Evolutionary conservation across 2,329 filamentous ascomycete genomes (phyloP).

Genomic region (Colletotrichum sojae): DNA sequence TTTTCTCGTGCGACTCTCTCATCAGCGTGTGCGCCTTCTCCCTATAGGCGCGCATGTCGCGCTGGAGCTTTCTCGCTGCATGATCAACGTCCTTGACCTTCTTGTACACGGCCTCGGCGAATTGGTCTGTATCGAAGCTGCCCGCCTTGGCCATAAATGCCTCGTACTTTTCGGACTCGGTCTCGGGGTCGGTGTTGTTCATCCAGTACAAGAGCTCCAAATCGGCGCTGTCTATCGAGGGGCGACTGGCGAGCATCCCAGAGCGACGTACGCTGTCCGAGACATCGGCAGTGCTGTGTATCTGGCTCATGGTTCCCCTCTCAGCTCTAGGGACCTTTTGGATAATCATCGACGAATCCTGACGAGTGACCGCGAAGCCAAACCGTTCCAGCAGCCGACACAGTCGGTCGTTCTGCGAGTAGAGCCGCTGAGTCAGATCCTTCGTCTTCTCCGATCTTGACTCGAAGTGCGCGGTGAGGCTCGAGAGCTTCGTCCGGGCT

Average conservation of each 20-base stretch:
- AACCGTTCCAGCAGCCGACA: slow-evolving; percentile 86
- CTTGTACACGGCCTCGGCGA: slow-evolving; percentile 88
- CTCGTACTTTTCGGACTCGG: slow-evolving; percentile 81
- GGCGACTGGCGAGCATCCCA: slow-evolving; percentile 66
- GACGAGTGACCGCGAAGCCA: slow-evolving; percentile 84
- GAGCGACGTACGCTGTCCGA: slow-evolving; percentile 71
- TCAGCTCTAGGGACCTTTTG: slow-evolving; percentile 78
- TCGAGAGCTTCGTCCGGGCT: slow-evolving; percentile 66
- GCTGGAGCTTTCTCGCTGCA: slow-evolving; percentile 92
- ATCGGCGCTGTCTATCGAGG: slow-evolving; percentile 74
- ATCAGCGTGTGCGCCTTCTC: slow-evolving; percentile 87
- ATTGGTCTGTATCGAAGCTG: slow-evolving; percentile 86
- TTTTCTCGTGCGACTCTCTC: slow-evolving; percentile 93
- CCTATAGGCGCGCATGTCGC: slow-evolving; percentile 87
- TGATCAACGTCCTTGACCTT: slow-evolving; percentile 95
- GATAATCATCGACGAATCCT: slow-evolving; percentile 80
- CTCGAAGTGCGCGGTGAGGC: slow-evolving; percentile 72
- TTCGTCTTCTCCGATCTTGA: slow-evolving; percentile 81
- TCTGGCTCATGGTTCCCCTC: slow-evolving; percentile 58
- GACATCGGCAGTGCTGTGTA: slow-evolving; percentile 70
- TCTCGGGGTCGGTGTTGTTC: slow-evolving; percentile 73
- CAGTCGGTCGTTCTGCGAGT: slow-evolving; percentile 87
- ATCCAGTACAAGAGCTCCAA: slow-evolving; percentile 88
- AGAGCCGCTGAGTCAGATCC: slow-evolving; percentile 87
- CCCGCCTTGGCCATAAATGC: slow-evolving; percentile 81